These are phyloP conservation scores for Spinellus fusiger DNA, from an alignment of 192 early-diverging fungal species.

Conservation along the genomic window DNA sequence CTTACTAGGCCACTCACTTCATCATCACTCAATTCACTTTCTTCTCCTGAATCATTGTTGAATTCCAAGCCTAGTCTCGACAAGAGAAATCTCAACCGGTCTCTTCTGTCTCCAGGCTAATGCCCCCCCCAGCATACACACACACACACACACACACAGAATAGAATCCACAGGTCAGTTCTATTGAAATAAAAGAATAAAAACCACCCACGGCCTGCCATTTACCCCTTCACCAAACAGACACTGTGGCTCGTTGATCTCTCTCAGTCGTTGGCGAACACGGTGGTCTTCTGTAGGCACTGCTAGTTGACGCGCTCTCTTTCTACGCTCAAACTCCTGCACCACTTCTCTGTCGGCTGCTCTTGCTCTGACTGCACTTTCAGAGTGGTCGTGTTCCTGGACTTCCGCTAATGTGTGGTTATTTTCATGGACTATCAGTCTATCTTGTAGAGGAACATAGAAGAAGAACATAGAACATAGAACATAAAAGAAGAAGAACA, in stretches of 20 bases:
- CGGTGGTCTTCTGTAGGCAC: conserved; percentile 87
- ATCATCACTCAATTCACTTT: conserved; percentile 49
- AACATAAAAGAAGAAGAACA: too few species aligned
- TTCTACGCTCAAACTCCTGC: conserved; percentile 71
- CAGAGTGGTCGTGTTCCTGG: conserved; percentile 39
- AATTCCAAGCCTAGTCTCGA: conserved; percentile 45
- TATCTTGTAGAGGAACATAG: neutral
- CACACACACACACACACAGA: too few species aligned
- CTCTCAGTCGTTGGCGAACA: conserved; percentile 69
- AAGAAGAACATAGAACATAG: too few species aligned
- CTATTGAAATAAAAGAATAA: too few species aligned
- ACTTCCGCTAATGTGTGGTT: conserved; percentile 11
- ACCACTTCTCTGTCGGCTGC: conserved; percentile 50
- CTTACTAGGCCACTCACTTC: conserved; percentile 27
- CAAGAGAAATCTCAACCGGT: conserved; percentile 72
- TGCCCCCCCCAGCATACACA: neutral
- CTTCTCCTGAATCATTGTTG: conserved; percentile 42
- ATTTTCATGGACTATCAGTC: neutral
- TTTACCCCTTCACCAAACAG: conserved; percentile 91
- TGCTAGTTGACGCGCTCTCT: conserved; percentile 69
- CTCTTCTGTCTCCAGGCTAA: conserved; percentile 71
- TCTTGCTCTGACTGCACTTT: conserved; percentile 38
- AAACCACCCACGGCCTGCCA: too few species aligned
- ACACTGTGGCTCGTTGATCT: conserved; percentile 81
- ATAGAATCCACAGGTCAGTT: too few species aligned